Percentiles rank a stretch among this genome's conserved stretches.
Conservation (phyloP, 805 yeast species). For the Yamadazyma sp. region DNA sequence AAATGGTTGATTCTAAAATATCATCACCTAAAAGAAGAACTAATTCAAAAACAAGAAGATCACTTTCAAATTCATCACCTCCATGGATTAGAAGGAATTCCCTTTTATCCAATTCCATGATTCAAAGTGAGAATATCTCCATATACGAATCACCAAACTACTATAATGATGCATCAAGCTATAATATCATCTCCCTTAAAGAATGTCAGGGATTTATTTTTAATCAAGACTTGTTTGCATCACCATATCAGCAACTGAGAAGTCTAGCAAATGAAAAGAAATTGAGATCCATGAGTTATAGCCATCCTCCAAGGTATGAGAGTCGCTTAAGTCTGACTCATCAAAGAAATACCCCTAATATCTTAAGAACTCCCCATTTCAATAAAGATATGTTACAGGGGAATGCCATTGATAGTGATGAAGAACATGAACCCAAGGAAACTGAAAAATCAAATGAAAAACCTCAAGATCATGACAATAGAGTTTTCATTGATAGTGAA, state of each 20-base stretch:
- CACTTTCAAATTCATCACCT: constrained; percentile 39
- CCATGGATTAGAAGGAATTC: constrained; percentile 57
- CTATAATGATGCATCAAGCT: constrained; percentile 23
- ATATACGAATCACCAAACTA: constrained; percentile 48
- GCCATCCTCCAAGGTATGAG: constrained; percentile 5
- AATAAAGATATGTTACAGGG: constrained; percentile 8
- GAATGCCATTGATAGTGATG: constrained; percentile 19
- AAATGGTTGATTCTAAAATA: constrained; percentile 5
- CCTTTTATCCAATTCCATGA: constrained; percentile 56
- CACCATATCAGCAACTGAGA: constrained; percentile 59
- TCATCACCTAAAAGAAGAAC: constrained; percentile 9
- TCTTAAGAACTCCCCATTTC: constrained; percentile 9
- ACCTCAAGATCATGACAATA: constrained; percentile 10
- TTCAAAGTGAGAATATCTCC: constrained; percentile 51
- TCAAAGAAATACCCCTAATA: constrained; percentile 31
- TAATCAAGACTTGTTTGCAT: constrained; percentile 75
- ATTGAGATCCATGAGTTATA: constrained; percentile 21
- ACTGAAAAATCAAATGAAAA: not conserved
- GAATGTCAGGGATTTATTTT: constrained; percentile 75
- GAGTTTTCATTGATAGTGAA: constrained; percentile 11
- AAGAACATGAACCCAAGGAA: constrained; percentile 11
- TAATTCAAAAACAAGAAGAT: constrained; percentile 11
- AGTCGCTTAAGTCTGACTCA: no score
- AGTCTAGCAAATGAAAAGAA: constrained; percentile 33
- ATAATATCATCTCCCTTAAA: constrained; percentile 43